Percentiles rank a stretch among this genome's conserved stretches.
phyloP scores from a whole-genome alignment of 2,329 filamentous ascomycete species.

The Fusarium lateritium region DNA sequence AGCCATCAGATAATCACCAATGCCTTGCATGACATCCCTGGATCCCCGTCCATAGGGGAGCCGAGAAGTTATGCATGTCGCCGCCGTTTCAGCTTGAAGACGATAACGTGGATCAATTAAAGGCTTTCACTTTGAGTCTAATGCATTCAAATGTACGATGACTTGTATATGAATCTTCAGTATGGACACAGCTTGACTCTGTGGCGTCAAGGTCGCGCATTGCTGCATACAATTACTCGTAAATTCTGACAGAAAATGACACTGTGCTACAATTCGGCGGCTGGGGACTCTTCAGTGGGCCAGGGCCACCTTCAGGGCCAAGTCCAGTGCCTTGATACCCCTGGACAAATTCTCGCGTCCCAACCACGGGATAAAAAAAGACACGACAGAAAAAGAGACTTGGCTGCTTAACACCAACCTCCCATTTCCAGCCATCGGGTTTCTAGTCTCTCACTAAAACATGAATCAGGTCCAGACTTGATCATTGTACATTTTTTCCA shows the following conservation, averaged over 20 bases:
- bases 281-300: slow-evolving; percentile 20
- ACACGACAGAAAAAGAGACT: slow-evolving; percentile 1
- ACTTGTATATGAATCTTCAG: background rate
- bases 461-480: slow-evolving; percentile 8
- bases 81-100: slow-evolving; percentile 14
- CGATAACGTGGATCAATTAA: slow-evolving; percentile 14
- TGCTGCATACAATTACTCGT: slow-evolving; percentile 3
- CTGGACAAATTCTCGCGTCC: background rate
- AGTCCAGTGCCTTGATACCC: slow-evolving; percentile 2
- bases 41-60: background rate
- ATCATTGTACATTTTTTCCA: slow-evolving; percentile 16
- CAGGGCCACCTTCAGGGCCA: background rate
- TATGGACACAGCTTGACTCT: background rate
- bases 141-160: background rate
- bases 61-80: slow-evolving; percentile 2
- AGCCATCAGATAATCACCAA: slow-evolving; percentile 6
- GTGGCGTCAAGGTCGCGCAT: slow-evolving; percentile 9
- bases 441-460: slow-evolving; percentile 35
- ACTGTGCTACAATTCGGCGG: slow-evolving; percentile 25
- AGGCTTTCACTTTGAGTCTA: background rate
- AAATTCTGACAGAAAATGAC: slow-evolving; percentile 6
- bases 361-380: slow-evolving; percentile 11
- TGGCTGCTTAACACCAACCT: slow-evolving; percentile 33
- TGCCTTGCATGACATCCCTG: slow-evolving; percentile 9
- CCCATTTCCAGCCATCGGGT: slow-evolving; percentile 41